These are phyloP conservation scores for Termitomyces sp. DNA, from an alignment of 768 basidiomycete species.

Conservation along the genomic window DNA sequence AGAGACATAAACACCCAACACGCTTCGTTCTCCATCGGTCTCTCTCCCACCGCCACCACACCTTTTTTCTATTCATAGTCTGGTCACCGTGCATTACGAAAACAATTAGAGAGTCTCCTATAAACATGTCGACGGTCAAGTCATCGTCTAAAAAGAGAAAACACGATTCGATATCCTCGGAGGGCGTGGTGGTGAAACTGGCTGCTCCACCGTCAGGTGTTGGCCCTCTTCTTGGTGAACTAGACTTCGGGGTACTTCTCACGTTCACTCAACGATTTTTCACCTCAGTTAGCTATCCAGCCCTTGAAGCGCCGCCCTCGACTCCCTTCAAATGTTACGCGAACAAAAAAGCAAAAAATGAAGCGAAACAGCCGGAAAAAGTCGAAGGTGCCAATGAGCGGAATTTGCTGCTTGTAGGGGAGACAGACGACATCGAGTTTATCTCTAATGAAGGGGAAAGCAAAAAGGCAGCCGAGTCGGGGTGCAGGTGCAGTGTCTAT, in stretches of 20 bases:
- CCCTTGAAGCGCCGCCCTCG: slow-evolving; percentile 47
- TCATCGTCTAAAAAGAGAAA: slow-evolving; percentile 33
- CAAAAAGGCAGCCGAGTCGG: slow-evolving; percentile 41
- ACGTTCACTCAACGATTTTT: background rate
- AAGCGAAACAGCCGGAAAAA: slow-evolving; percentile 13
- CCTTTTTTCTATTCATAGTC: background rate
- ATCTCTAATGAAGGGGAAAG: slow-evolving; percentile 56
- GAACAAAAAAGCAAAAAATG: slow-evolving; percentile 27
- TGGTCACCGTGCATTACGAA: background rate
- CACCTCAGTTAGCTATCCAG: slow-evolving; percentile 56
- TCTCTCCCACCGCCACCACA: slow-evolving; percentile 10
- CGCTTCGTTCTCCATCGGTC: slow-evolving; percentile 7
- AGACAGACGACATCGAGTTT: slow-evolving; percentile 82
- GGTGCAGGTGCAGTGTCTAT: slow-evolving; percentile 57
- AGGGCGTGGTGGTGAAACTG: slow-evolving; percentile 25
- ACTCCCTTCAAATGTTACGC: slow-evolving; percentile 62
- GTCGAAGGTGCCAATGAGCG: slow-evolving; percentile 19
- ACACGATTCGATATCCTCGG: slow-evolving; percentile 12
- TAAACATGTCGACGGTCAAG: slow-evolving; percentile 29
- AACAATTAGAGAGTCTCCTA: background rate
- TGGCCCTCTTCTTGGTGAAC: slow-evolving; percentile 35
- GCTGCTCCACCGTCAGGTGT: slow-evolving; percentile 22
- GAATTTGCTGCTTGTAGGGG: slow-evolving; percentile 65
- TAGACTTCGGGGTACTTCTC: background rate
- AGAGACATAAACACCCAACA: slow-evolving; percentile 11